Evolutionary conservation across 1,284 basidiomycete genomes (phyloP), one percentile per base, ranked within the genome.

Genomic region (Cronartium quercuum): DNA sequence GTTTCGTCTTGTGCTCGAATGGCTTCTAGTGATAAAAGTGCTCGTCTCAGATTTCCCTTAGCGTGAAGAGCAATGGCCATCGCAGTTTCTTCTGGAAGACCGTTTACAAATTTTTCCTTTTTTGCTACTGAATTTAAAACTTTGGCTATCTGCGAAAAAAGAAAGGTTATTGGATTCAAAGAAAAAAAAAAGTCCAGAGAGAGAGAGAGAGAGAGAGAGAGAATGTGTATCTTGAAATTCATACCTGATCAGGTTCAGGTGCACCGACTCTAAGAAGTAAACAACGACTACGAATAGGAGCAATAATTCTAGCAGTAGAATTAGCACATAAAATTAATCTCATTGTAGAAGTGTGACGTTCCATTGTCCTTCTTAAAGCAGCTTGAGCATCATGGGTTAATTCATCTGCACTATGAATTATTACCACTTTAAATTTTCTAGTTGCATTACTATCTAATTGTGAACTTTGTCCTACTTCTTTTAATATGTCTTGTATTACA

Each of bases 401-500:
- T 0, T 91, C 89, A 82, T 99, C 95, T 0, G 95, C 96, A 83
- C 98, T 95, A 80, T 98, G 97, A 82, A 99, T 98, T 76, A 98
- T 87, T 61, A 98, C 95, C n/a, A 95, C 95, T 85, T 99, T 99
- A 84, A 98, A 98, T 75, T 91, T 86, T 79, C 98, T 94, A 81
- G 91, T 94, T 0, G 96, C 95, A 80, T 88, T 93, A 77, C 96
- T 83, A 83, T 99, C 95, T 6, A 99, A 92, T 81, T 98, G 95
- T 81, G 98, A 95, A 2, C 95, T 99, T 83, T 98, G 94, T 2
- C 96, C 96, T 79, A 98, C 98, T 83, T 98, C 95, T 83, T 98
- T 98, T 76, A 98, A 83, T 68, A 98, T 88, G 79, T 98, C 95
- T 81, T 98, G 96, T 67, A 98, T 94, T 62, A 98, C 92, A 0